Conservation (phyloP, 2,329 filamentous ascomycete species). For the Apiospora malaysiana region DNA sequence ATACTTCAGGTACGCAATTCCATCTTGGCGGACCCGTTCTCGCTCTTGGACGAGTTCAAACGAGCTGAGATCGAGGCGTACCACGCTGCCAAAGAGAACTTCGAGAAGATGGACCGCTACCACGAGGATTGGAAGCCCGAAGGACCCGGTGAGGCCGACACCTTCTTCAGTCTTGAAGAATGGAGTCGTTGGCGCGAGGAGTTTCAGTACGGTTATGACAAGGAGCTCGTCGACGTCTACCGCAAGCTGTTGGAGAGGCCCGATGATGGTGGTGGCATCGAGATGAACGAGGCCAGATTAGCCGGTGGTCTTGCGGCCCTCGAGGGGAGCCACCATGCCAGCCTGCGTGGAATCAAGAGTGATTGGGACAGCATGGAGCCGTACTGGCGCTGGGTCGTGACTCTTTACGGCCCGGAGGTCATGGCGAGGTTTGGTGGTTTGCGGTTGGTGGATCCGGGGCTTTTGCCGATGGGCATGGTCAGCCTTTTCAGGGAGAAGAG, state of each 20-base stretch:
- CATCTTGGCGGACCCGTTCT: conserved; percentile 33
- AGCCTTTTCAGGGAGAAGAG: conserved; percentile 49
- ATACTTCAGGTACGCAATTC: conserved; percentile 46
- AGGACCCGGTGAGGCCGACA: conserved; percentile 37
- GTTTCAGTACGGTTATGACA: conserved; percentile 26
- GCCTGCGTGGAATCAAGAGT: conserved; percentile 29
- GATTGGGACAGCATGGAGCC: conserved; percentile 38
- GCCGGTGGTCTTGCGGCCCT: conserved; percentile 32
- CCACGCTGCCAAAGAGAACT: conserved; percentile 41
- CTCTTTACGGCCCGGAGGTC: conserved; percentile 52
- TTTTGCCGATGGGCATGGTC: conserved; percentile 56
- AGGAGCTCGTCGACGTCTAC: conserved; percentile 43
- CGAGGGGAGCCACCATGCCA: conserved; percentile 18
- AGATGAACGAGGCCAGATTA: conserved; percentile 35
- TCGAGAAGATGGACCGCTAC: conserved; percentile 36
- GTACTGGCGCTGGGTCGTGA: conserved; percentile 56
- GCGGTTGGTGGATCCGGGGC: conserved; percentile 49
- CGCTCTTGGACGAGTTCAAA: conserved; percentile 40
- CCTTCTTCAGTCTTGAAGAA: conserved; percentile 53
- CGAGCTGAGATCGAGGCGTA: conserved; percentile 44
- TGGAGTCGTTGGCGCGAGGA: conserved; percentile 46
- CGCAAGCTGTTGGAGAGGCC: conserved; percentile 43
- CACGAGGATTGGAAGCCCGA: conserved; percentile 24
- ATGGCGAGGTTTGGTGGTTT: conserved; percentile 51
- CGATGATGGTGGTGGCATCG: conserved; percentile 30